phyloP scores from a whole-genome alignment of 768 basidiomycete genomes.

The Lentinula guzmanii region DNA sequence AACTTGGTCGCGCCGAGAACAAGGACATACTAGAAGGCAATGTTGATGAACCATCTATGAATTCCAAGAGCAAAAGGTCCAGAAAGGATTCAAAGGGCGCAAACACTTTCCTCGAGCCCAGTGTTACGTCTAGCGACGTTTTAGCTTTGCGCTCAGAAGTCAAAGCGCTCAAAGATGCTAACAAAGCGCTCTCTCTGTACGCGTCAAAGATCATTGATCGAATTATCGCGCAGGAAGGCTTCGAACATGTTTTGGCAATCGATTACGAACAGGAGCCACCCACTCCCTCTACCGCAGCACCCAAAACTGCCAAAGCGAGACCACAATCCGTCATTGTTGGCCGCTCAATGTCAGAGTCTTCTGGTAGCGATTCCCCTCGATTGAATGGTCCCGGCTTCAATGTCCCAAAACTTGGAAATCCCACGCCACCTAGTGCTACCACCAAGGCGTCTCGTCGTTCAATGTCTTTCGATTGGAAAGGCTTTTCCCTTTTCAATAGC shows the following conservation, averaged over 20 bases:
- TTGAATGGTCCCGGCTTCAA: constrained; percentile 18
- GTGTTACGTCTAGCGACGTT: constrained; percentile 47
- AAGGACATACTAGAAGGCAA: constrained; percentile 69
- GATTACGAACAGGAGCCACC: constrained; percentile 74
- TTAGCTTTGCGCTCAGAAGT: constrained; percentile 80
- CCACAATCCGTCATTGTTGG: constrained; percentile 58
- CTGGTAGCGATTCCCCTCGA: constrained; percentile 15
- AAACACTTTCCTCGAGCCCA: constrained; percentile 36
- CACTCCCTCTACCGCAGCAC: constrained; percentile 28
- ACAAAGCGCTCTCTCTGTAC: constrained; percentile 92
- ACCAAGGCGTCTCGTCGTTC: constrained; percentile 61
- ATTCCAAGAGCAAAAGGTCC: constrained; percentile 41
- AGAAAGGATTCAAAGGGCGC: constrained; percentile 39
- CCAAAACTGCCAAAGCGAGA: constrained; percentile 37
- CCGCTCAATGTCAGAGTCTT: constrained; percentile 32
- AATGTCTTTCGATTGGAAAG: constrained; percentile 80
- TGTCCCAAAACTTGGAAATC: constrained; percentile 13
- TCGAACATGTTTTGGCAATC: constrained; percentile 92
- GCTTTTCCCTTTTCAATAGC: constrained; percentile 63
- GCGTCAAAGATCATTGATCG: constrained; percentile 98
- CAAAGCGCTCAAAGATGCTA: constrained; percentile 90
- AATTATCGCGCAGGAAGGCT: constrained; percentile 93
- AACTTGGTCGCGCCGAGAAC: constrained; percentile 87
- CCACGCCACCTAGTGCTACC: constrained; percentile 13
- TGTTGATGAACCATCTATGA: constrained; percentile 39